A percentile compares a stretch with the other conserved stretches of the same genome.
Evolutionary conservation across 495 filamentous ascomycete species (phyloP).

Genomic region (Talaromyces nanjingensis): DNA sequence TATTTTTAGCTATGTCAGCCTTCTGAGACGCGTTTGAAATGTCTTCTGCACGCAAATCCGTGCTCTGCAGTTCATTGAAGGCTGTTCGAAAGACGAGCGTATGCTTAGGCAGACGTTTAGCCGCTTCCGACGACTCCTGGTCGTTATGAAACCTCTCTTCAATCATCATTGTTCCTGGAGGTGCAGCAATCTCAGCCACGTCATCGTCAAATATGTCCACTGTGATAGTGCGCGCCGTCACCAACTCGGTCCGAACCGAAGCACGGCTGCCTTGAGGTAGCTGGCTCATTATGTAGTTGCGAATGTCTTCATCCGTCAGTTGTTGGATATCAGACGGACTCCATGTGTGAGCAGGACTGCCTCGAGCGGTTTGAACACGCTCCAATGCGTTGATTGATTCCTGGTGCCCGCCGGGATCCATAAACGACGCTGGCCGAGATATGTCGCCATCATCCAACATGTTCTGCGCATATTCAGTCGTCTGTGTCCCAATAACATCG

Average conservation of each 20-base stretch:
- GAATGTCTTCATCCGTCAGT: conserved; percentile 38
- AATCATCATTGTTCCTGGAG: conserved; percentile 60
- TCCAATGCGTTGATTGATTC: conserved; percentile 42
- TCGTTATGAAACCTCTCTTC: conserved; percentile 46
- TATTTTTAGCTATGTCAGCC: no score
- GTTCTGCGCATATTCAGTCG: conserved; percentile 19
- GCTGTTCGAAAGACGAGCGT: conserved; percentile 40
- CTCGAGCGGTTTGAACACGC: conserved; percentile 12
- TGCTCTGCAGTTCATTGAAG: conserved; percentile 36
- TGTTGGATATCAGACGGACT: conserved; percentile 24
- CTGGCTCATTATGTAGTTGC: conserved; percentile 38
- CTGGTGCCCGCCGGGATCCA: conserved; percentile 33
- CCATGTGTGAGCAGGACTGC: not conserved
- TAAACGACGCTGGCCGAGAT: conserved; percentile 25
- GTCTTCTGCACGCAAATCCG: conserved; percentile 19
- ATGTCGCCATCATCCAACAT: conserved; percentile 15
- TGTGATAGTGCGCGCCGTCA: conserved; percentile 63
- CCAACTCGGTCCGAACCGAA: conserved; percentile 56
- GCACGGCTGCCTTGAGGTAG: conserved; percentile 42
- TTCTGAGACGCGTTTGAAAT: not conserved
- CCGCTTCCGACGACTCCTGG: conserved; percentile 12
- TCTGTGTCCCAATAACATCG: conserved; percentile 46
- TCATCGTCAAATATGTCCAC: conserved; percentile 62
- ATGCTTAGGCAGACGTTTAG: conserved; percentile 26
- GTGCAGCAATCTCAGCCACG: conserved; percentile 51